Evolutionary conservation across 2,329 filamentous ascomycete genomes (phyloP), one percentile per base, ranked within the genome.

Genomic region (Colletotrichum sp.): DNA sequence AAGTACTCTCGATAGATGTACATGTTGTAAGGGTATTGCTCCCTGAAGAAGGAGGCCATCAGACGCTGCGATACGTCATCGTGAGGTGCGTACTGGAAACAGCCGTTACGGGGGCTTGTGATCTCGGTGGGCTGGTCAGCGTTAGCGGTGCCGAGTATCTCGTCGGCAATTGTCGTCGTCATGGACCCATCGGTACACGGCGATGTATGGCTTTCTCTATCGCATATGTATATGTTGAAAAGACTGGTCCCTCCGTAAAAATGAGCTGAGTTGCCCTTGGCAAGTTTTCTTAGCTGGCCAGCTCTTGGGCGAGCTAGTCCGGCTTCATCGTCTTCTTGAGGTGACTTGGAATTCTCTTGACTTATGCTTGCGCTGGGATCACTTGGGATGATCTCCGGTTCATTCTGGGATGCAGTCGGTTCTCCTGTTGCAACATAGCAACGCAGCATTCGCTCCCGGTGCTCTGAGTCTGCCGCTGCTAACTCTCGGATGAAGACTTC

Each of bases 1-100:
- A 90, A 90, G 75, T 86, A 89, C 77, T 89, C 88, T 34, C 88
- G 84, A 74, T 90, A 89, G 3, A 90, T 82, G 72, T 86, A 85
- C 87, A 89, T 88, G 77, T 87, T 84, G 76, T 88, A 88, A 44
- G 87, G 85, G 67, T 89, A 90, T 27, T 88, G 84, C 48, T 86
- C 81, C 69, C 85, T 84, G 79, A 90, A 90, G 77, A 89, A 90
- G 5, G 81, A 82, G 1, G 86, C 85, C 86, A 89, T 88, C 64
- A 88, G 82, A 22, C 81, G 80, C 71, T 85, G 86, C 15, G 85
- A 88, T 19, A 83, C 85, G 27, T 87, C 84, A 67, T 88, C 86
- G 30, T 87, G 55, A 5, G 86, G 86, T n/a, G 83, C 82, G 77
- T 86, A 87, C 60, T 78, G 82, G 80, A 81, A 87, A 61, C 52